Base-by-base conservation (phyloP, 2,329 filamentous ascomycete genomes). In the Xylariaceae sp. region DNA sequence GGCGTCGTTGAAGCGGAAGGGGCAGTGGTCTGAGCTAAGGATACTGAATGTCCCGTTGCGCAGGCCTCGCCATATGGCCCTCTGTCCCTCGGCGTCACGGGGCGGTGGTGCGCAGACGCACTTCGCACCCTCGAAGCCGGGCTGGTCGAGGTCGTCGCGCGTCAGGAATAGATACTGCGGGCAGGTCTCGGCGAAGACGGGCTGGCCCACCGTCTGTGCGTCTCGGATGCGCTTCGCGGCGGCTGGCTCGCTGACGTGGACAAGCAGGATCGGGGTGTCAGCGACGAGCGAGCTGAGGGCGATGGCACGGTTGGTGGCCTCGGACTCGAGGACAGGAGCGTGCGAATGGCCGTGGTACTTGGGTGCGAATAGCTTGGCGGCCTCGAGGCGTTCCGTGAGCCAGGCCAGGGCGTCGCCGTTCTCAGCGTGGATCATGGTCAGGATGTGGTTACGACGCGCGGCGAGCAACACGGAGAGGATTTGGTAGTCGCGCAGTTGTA, bases 151-250 rank as follows among this genome's bases (percentile, higher is more conserved):
- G 62, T 79, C 74, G 27, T 74, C 71, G 26, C 76, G 72, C 1
- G 77, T 80, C 4, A 82, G 71, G 57, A 79, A 78, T 2, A 81
- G 72, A 57, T 82, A 81, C 57, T 82, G 78, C 1, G 79, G 79
- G 59, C 78, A 81, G 0, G 78, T 82, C 64, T 81, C 78, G 1
- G 77, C 78, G 58, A 76, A 77, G 40, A 81, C 68, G 2, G 79
- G 78, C 39, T 78, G 69, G 0, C 76, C 75, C 9, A 69, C 67
- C 29, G 72, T 73, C 63, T 80, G 76, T 0, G 78, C 78, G 39
- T 68, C 62, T 47, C 74, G 72, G 60, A 80, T 80, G 49, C 75
- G 72, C 1, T 63, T 58, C 1, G 76, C 73, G 0, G 78, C 76
- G 1, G 68, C 68, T 1, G 76, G 76, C 3, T 74, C 75, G 45